Percentiles rank a stretch among this genome's conserved stretches.
These are phyloP conservation scores for Metschnikowia matae DNA, from an alignment of 805 yeast species.

Conservation along the genomic window DNA sequence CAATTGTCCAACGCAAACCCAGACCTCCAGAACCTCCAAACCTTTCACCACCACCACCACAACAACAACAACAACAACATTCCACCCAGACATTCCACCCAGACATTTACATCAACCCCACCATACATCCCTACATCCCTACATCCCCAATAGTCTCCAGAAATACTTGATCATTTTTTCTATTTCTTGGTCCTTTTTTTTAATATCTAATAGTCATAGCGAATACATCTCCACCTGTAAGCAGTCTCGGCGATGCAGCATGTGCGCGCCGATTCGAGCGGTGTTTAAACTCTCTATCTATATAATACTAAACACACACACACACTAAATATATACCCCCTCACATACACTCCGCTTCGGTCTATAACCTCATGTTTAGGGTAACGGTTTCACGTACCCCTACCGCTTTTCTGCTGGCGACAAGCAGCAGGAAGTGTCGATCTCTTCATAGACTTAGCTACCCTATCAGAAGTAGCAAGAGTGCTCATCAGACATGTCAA, in stretches of 20 bases:
- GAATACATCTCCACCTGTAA: not conserved
- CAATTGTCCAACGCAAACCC: too few relatives aligned
- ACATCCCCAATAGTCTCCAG: too few relatives aligned
- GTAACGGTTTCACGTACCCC: not conserved
- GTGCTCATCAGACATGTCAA: not conserved
- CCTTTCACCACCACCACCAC: too few relatives aligned
- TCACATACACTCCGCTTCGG: not conserved
- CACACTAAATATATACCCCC: not conserved
- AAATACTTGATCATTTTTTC: too few relatives aligned
- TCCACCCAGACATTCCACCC: too few relatives aligned
- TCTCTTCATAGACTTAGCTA: not conserved
- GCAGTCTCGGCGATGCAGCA: not conserved
- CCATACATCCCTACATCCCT: too few relatives aligned
- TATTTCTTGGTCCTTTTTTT: too few relatives aligned
- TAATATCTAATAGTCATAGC: too few relatives aligned
- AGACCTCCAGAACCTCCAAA: not conserved
- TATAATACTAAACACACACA: too few relatives aligned
- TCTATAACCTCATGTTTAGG: not conserved
- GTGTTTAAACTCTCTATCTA: not conserved
- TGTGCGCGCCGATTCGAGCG: slow-evolving; percentile 1
- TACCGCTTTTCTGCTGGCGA: not conserved
- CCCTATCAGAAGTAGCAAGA: not conserved
- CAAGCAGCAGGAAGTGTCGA: not conserved
- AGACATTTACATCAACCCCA: too few relatives aligned
- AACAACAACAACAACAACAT: too few relatives aligned